phyloP scores from a whole-genome alignment of 352 stramenopile genomes.

The Aphanomyces stellatus region DNA sequence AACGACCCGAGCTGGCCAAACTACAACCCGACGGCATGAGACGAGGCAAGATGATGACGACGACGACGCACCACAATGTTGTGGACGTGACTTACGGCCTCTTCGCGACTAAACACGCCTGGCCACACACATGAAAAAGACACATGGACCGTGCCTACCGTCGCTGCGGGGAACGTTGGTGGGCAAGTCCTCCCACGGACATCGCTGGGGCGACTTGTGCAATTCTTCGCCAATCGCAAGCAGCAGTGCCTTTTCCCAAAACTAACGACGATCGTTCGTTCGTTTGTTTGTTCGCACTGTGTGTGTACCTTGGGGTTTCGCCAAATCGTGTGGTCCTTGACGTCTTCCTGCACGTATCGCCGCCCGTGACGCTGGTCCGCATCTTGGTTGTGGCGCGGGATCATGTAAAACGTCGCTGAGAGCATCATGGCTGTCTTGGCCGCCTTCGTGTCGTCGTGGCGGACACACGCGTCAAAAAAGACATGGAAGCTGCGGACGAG shows the following conservation, averaged over 20 bases:
- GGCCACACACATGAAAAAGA: too few species aligned
- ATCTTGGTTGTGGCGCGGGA: not conserved
- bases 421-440: slow-evolving; percentile 85
- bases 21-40: not conserved
- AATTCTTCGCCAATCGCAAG: slow-evolving; percentile 76
- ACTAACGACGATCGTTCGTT: slow-evolving; percentile 26
- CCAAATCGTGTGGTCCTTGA: slow-evolving; percentile 82
- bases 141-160: not conserved
- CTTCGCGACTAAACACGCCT: slow-evolving; percentile 57
- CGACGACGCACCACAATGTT: slow-evolving; percentile 50
- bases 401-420: slow-evolving; percentile 69
- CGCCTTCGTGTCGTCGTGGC: slow-evolving; percentile 70
- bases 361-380: slow-evolving; percentile 29
- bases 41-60: too few species aligned
- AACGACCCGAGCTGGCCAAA: slow-evolving; percentile 80
- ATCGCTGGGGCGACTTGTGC: slow-evolving; percentile 61
- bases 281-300: not conserved
- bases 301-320: slow-evolving; percentile 40
- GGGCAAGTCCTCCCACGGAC: slow-evolving; percentile 70
- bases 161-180: slow-evolving; percentile 21
- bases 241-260: slow-evolving; percentile 80
- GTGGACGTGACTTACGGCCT: slow-evolving; percentile 73
- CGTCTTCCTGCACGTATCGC: slow-evolving; percentile 70
- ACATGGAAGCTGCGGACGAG: slow-evolving; percentile 58
- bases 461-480: slow-evolving; percentile 67